Evolutionary conservation across 108 stramenopile genomes (phyloP), one percentile per base, ranked within the genome.

Genomic region (Schizochytrium sp.): DNA sequence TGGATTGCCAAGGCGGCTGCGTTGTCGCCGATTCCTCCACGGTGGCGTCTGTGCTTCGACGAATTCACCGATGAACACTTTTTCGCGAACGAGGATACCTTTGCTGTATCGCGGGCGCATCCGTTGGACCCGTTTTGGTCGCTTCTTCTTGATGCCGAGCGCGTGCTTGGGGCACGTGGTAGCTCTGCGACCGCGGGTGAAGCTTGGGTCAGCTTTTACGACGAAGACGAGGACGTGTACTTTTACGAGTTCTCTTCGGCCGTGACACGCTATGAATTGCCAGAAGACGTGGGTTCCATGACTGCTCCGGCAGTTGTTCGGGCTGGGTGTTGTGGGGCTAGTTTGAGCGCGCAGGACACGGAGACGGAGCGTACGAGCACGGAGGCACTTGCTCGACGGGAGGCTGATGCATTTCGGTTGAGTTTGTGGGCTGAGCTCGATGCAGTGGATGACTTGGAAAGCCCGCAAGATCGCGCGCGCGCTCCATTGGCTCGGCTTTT

Each of bases 1-100:
- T 83, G 76, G 76, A 83, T 83, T 16, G 76, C 51, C 76, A 83
- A 83, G 4, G 76, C 76, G n/a, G 76, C 76, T 6, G 76, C 76
- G 10, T 12, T 83, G 45, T 12, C 76, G n/a, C 76, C 45, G n/a
- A n/a, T 83, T 12, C 76, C 76, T 6, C n/a, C n/a, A 0, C n/a
- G 51, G 4, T 83, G 76, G 76, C 76, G 76, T 23, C 51, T 83
- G 0, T 83, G 76, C 4, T 12, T 53, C 10, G 76, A 83, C 51
- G 76, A 83, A 5, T 83, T 83, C 28, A 83, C 6, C 48, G 51
- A 53, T 12, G 76, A 83, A 45, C 76, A 47, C 48, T 83, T 83
- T 53, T 83, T 83, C 28, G 76, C 48, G 12, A 83, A 83, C 76
- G 25, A 53, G 23, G 51, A 83, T 6, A 83, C 76, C 51, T 83